Base-by-base conservation (phyloP, 1,284 basidiomycete genomes). In the Ustilago lituana region DNA sequence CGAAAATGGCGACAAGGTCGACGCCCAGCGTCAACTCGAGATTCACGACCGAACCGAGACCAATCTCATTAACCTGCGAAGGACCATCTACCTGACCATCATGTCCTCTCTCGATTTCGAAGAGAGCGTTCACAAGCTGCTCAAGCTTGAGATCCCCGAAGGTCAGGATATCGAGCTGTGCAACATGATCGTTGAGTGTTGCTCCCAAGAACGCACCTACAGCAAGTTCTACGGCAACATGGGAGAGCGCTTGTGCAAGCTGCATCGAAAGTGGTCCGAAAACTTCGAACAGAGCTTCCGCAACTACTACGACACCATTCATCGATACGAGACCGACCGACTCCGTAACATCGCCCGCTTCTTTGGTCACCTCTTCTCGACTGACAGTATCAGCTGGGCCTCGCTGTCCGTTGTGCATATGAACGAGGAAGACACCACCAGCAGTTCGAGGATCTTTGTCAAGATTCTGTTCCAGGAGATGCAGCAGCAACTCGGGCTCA, bases 171-270 rank as follows among this genome's bases (percentile, higher is more conserved):
- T 93, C 76, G 95, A 98, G 83, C 84, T 98, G 49, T 89, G 92
- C 84, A 98, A 98, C 86, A 98, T 98, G 95, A 88, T 98, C 61
- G 91, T 98, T 83, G 95, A 98, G 81, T 98, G 95, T 89, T 98
- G 95, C 82, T 98, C 95, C 3, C 95, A 98, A 85, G 95, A 98
- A 82, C 90, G 95, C 5, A 94, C 95, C 0, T 98, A 97, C 83
- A 91, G 91, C 10, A 92, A 88, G 36, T 98, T 97, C 85, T 98
- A 95, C 81, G 95, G 95, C 19, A 88, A 97, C 31, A 88, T 97
- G 74, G 94, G 93, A 50, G 95, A 98, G 84, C 90, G 95, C 11
- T 94, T 98, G 84, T 91, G 91, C 85, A 96, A 96, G 84, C 86
- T 98, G 73, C 94, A 96, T 82, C 90, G 93, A 24, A 87, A 92